These are phyloP conservation scores for Aspergillus flavus DNA, from an alignment of 2,329 filamentous ascomycete species.

Conservation along the genomic window DNA sequence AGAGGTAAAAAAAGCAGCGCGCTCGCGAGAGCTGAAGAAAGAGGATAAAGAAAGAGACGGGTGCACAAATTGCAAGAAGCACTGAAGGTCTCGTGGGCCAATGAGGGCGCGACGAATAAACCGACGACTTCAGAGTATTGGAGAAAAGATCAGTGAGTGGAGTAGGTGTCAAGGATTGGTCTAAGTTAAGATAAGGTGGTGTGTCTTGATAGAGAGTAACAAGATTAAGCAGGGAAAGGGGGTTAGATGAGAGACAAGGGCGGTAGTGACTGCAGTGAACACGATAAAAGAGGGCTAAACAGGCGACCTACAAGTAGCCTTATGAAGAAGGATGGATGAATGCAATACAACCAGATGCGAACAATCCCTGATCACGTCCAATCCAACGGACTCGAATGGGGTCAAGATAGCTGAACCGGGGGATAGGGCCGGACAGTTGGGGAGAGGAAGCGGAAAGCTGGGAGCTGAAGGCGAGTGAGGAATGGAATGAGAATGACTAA, in stretches of 20 bases:
- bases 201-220: slow-evolving; percentile 20
- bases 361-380: slow-evolving; percentile 19
- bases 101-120: slow-evolving; percentile 23
- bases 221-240: slow-evolving; percentile 22
- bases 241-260: slow-evolving; percentile 21
- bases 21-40: slow-evolving; percentile 20
- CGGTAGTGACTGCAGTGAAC: slow-evolving; percentile 15
- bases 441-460: slow-evolving; percentile 7
- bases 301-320: slow-evolving; percentile 50
- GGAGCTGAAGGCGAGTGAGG: background rate
- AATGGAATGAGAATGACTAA: slow-evolving; percentile 4
- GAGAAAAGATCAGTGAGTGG: slow-evolving; percentile 17
- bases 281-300: slow-evolving; percentile 30
- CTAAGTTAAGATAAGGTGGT: slow-evolving; percentile 17
- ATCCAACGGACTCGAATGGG: slow-evolving; percentile 20
- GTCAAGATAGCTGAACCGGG: slow-evolving; percentile 15
- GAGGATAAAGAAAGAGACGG: slow-evolving; percentile 16
- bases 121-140: slow-evolving; percentile 16
- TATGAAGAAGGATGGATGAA: slow-evolving; percentile 21
- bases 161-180: slow-evolving; percentile 9
- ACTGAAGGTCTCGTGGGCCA: slow-evolving; percentile 19
- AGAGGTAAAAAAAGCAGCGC: slow-evolving; percentile 24
- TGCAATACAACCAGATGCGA: slow-evolving; percentile 17
- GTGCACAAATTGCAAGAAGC: slow-evolving; percentile 8
- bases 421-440: slow-evolving; percentile 11